A percentile compares a stretch with the other conserved stretches of the same genome.
phyloP scores from a whole-genome alignment of 2,329 filamentous ascomycete species.

The Mycogone perniciosa region DNA sequence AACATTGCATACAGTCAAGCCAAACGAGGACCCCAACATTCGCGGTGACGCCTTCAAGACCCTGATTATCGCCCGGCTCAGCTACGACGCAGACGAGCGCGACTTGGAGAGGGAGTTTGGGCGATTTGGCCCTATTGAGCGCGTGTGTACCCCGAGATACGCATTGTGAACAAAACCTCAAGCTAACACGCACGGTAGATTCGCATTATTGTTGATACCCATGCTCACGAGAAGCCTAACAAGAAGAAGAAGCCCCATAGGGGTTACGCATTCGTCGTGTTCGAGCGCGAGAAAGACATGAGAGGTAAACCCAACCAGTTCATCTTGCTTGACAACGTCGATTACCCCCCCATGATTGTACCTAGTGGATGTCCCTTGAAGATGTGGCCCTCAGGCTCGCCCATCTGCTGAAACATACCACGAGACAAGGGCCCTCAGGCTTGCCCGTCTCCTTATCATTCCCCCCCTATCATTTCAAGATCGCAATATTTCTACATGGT shows the following conservation, averaged over 20 bases:
- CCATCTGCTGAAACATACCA: slow-evolving; percentile 33
- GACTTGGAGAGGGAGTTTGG: slow-evolving; percentile 92
- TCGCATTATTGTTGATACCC: slow-evolving; percentile 75
- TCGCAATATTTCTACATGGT: slow-evolving; percentile 33
- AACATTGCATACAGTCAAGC: slow-evolving; percentile 56
- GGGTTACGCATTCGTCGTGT: slow-evolving; percentile 95
- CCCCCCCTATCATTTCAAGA: slow-evolving; percentile 18
- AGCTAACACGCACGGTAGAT: slow-evolving; percentile 50
- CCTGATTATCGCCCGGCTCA: slow-evolving; percentile 82
- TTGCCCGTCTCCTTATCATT: slow-evolving; percentile 41
- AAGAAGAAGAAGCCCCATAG: slow-evolving; percentile 77
- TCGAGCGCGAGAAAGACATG: slow-evolving; percentile 97
- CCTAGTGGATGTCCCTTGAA: slow-evolving; percentile 17
- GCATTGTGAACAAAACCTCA: not conserved
- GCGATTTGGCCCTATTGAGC: slow-evolving; percentile 88
- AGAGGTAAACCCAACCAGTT: slow-evolving; percentile 68
- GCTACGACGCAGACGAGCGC: slow-evolving; percentile 81
- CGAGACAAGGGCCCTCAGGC: slow-evolving; percentile 52
- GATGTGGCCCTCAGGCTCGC: slow-evolving; percentile 39
- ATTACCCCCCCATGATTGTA: slow-evolving; percentile 10
- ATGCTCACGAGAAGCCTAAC: slow-evolving; percentile 60
- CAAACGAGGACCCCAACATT: slow-evolving; percentile 77
- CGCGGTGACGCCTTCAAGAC: slow-evolving; percentile 94
- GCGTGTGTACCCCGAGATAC: slow-evolving; percentile 47
- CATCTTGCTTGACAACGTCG: slow-evolving; percentile 6